Evolutionary conservation across 2,329 filamentous ascomycete genomes (phyloP).

Genomic region (Alternaria arbusti): DNA sequence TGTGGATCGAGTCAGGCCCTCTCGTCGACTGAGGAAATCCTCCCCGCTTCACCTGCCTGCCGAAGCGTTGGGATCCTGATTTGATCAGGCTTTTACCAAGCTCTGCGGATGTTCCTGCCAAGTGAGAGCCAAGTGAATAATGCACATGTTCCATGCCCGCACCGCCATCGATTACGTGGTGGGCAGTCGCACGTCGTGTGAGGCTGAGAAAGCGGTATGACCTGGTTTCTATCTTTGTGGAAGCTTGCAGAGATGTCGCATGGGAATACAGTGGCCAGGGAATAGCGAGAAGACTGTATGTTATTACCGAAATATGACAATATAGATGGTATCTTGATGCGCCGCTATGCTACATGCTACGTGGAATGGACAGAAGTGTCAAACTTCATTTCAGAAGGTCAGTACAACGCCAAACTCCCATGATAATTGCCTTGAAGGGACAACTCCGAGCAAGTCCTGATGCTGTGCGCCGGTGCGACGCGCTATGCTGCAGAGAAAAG

Average conservation of each 20-base stretch:
- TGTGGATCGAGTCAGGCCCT: background rate
- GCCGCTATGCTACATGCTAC: background rate
- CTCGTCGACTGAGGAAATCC: background rate
- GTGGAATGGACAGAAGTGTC: background rate
- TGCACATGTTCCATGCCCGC: background rate
- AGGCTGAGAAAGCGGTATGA: background rate
- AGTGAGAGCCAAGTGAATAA: background rate
- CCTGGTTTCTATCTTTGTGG: background rate
- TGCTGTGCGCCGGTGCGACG: background rate
- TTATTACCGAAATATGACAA: background rate
- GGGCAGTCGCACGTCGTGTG: background rate
- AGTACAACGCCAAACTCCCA: background rate
- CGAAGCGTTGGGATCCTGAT: background rate
- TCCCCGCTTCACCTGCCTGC: background rate
- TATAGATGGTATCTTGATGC: background rate
- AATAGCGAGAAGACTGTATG: background rate
- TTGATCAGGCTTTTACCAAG: background rate
- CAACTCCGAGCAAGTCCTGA: background rate
- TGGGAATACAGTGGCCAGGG: background rate
- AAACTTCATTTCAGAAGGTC: background rate
- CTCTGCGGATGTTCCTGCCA: slow-evolving; percentile 1
- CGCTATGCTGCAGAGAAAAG: background rate
- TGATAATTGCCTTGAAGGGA: background rate
- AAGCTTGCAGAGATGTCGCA: background rate
- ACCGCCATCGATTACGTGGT: background rate